A percentile compares a stretch with the other conserved stretches of the same genome.
Evolutionary conservation across 768 basidiomycete species (phyloP).

Genomic region (Terana coerulea): DNA sequence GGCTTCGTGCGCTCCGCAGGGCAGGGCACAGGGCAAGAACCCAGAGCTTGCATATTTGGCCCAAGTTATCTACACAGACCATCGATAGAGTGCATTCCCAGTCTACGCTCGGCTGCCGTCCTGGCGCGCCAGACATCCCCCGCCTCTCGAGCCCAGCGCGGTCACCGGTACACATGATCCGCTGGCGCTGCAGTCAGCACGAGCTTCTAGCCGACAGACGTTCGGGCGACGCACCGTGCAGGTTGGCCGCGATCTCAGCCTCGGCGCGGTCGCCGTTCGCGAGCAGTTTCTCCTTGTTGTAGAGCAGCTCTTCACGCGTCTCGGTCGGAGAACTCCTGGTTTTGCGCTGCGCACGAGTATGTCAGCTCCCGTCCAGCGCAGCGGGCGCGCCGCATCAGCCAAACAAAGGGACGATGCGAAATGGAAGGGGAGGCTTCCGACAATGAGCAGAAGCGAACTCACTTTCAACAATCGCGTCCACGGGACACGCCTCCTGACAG

Average conservation of each 20-base stretch:
- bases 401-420: slow-evolving; percentile 8
- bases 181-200: slow-evolving; percentile 39
- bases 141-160: not conserved
- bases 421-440: slow-evolving; percentile 10
- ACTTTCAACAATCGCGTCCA: slow-evolving; percentile 99
- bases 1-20: not conserved
- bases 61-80: slow-evolving; percentile 3
- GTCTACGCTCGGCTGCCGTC: not conserved
- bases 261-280: slow-evolving; percentile 96
- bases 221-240: slow-evolving; percentile 49
- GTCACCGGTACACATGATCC: slow-evolving; percentile 84
- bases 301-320: slow-evolving; percentile 95
- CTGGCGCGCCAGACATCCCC: not conserved
- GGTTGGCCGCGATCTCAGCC: slow-evolving; percentile 95
- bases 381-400: not conserved
- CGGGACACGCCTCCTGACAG: slow-evolving; percentile 99
- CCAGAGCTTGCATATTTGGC: slow-evolving; percentile 6
- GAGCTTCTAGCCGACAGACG: slow-evolving; percentile 11
- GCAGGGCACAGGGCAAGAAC: slow-evolving; percentile 8
- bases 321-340: slow-evolving; percentile 97
- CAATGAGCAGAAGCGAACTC: slow-evolving; percentile 29
- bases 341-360: slow-evolving; percentile 63
- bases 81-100: not conserved
- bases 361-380: slow-evolving; percentile 9
- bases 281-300: slow-evolving; percentile 98